A percentile compares a stretch with the other conserved stretches of the same genome.
Conservation (phyloP, 2,329 filamentous ascomycete genomes). For the Colletotrichum sansevieriae region DNA sequence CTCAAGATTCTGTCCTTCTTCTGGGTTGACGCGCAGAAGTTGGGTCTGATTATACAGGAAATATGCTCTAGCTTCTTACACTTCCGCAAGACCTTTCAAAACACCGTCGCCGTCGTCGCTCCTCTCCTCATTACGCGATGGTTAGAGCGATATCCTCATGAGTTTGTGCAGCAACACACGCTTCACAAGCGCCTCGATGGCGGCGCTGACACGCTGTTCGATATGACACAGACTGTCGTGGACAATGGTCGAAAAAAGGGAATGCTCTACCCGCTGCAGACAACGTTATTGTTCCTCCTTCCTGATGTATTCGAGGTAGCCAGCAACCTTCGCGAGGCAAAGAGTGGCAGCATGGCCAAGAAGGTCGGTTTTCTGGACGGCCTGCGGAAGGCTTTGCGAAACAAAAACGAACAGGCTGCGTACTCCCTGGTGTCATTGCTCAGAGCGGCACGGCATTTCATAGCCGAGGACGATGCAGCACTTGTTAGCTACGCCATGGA, state of each 20-base stretch:
- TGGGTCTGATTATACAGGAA: constrained; percentile 74
- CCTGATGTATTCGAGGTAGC: constrained; percentile 79
- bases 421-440: constrained; percentile 74
- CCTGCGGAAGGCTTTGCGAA: constrained; percentile 72
- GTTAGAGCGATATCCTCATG: constrained; percentile 74
- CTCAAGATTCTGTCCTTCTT: constrained; percentile 72
- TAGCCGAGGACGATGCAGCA: constrained; percentile 72
- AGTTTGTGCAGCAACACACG: constrained; percentile 74
- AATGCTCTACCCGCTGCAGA: constrained; percentile 73
- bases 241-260: constrained; percentile 69
- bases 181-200: constrained; percentile 73
- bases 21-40: constrained; percentile 73
- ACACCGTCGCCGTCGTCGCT: constrained; percentile 71
- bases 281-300: constrained; percentile 71
- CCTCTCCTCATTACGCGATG: constrained; percentile 74
- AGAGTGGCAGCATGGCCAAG: constrained; percentile 72
- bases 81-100: constrained; percentile 74
- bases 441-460: constrained; percentile 74
- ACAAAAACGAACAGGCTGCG: constrained; percentile 75
- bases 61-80: constrained; percentile 76
- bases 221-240: constrained; percentile 74
- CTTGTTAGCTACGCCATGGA: constrained; percentile 77
- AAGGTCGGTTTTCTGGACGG: constrained; percentile 75
- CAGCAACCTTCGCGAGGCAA: constrained; percentile 74
- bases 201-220: constrained; percentile 75